A percentile compares a stretch with the other conserved stretches of the same genome.
These are phyloP conservation scores for Mortierella sp. DNA, from an alignment of 371 early-diverging fungal species.

Conservation along the genomic window DNA sequence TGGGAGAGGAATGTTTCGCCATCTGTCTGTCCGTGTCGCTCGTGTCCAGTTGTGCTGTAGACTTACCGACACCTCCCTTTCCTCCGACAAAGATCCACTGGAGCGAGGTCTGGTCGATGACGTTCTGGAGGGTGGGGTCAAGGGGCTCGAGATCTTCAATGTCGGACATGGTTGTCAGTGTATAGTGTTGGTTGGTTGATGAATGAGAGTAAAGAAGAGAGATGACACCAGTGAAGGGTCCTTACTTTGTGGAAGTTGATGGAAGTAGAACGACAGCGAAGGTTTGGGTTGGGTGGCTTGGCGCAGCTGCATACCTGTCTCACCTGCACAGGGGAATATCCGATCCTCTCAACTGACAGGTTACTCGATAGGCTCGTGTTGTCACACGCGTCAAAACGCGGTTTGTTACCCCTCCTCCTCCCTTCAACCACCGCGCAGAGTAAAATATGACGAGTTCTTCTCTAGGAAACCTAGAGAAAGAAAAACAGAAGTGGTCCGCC, in stretches of 20 bases:
- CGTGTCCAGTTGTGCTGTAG: neutral
- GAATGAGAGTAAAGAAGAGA: too few species aligned
- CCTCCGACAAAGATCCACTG: slow-evolving; percentile 99
- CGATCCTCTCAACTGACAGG: neutral
- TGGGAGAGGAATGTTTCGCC: neutral
- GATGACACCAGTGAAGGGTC: neutral
- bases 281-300: slow-evolving; percentile 8
- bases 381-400: slow-evolving; percentile 10
- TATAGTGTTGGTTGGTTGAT: neutral
- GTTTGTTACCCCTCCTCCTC: neutral
- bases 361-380: neutral
- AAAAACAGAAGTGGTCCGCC: neutral
- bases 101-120: slow-evolving; percentile 94
- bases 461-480: neutral
- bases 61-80: slow-evolving; percentile 98
- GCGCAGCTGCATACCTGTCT: slow-evolving; percentile 11
- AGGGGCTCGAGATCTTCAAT: slow-evolving; percentile 72
- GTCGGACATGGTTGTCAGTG: slow-evolving; percentile 35
- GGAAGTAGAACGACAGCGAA: neutral
- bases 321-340: neutral
- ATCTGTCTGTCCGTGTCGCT: neutral
- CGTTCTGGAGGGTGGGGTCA: slow-evolving; percentile 92
- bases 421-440: too few species aligned
- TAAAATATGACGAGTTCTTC: neutral
- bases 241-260: neutral